Evolutionary conservation across 345 rosid species (phyloP).

Genomic region (Syzygium aqueum): DNA sequence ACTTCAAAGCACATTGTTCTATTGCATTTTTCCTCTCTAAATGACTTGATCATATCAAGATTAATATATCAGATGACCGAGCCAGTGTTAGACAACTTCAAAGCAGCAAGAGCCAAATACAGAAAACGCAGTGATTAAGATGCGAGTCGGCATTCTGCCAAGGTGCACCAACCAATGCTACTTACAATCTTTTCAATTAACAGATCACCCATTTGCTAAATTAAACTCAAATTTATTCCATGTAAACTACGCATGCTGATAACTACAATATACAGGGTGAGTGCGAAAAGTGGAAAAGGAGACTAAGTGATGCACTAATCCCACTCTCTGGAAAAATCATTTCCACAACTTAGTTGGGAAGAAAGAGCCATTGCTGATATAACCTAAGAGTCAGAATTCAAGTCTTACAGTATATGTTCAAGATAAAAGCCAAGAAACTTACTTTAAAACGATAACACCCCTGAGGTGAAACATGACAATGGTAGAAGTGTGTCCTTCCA

Average conservation of each 20-base stretch:
- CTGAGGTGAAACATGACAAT: slow-evolving; percentile 39
- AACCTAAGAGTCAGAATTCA: not conserved
- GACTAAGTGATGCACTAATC: not conserved
- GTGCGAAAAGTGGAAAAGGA: not conserved
- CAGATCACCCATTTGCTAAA: not conserved
- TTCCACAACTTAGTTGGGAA: not conserved
- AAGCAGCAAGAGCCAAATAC: not conserved
- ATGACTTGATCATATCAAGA: not conserved
- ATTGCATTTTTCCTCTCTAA: not conserved
- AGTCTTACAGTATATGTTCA: not conserved
- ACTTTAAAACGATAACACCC: slow-evolving; percentile 52
- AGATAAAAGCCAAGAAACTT: not conserved
- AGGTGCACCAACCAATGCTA: not conserved
- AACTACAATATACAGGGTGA: not conserved
- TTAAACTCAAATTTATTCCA: not conserved
- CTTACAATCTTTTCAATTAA: not conserved
- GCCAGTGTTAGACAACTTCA: not conserved
- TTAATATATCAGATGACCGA: not conserved
- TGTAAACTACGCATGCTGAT: not conserved
- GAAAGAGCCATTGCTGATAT: not conserved
- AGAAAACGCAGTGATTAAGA: not conserved
- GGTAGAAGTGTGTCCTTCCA: slow-evolving; percentile 34
- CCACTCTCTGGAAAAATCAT: not conserved
- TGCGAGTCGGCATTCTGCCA: not conserved
- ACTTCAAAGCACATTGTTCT: not conserved